A percentile compares a stretch with the other conserved stretches of the same genome.
Conservation (phyloP, 148 eudicot species). For the Heliosperma pusillum region DNA sequence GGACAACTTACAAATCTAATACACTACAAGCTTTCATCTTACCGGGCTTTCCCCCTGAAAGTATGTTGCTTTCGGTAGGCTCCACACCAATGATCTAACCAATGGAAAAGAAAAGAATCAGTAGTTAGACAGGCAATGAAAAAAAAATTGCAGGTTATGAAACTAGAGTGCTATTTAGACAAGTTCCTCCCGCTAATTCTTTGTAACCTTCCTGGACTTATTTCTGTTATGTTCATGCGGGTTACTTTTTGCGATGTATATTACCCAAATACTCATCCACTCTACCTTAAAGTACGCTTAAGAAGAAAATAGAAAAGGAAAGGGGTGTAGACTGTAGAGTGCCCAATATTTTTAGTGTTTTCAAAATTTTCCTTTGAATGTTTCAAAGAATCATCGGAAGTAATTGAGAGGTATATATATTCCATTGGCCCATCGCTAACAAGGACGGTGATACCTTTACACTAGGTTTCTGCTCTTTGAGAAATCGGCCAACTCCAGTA, state of each 20-base stretch:
- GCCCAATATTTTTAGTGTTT: no score
- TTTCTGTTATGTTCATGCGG: no score
- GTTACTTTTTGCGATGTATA: not conserved
- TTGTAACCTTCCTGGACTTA: no score
- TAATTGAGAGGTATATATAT: not conserved
- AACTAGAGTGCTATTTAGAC: not conserved
- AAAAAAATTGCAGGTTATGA: not conserved
- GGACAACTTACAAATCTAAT: conserved; percentile 5
- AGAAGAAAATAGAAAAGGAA: no score
- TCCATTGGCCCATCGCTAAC: not conserved
- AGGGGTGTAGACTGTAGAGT: no score
- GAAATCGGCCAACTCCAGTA: conserved; percentile 77
- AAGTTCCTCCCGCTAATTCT: not conserved
- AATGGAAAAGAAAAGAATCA: conserved; percentile 10
- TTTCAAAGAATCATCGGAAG: no score
- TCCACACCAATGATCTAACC: conserved; percentile 84
- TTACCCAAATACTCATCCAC: no score
- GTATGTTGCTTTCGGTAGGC: conserved; percentile 91
- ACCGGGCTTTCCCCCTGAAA: conserved; percentile 99
- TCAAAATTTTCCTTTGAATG: not conserved
- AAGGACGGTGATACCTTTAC: conserved; percentile 48
- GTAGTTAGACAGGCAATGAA: conserved; percentile 1
- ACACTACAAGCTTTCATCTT: conserved; percentile 25
- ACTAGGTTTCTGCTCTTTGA: conserved; percentile 69
- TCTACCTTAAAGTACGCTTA: no score